Base-by-base conservation (phyloP, 192 early-diverging fungal genomes). In the Umbelopsis sp. region DNA sequence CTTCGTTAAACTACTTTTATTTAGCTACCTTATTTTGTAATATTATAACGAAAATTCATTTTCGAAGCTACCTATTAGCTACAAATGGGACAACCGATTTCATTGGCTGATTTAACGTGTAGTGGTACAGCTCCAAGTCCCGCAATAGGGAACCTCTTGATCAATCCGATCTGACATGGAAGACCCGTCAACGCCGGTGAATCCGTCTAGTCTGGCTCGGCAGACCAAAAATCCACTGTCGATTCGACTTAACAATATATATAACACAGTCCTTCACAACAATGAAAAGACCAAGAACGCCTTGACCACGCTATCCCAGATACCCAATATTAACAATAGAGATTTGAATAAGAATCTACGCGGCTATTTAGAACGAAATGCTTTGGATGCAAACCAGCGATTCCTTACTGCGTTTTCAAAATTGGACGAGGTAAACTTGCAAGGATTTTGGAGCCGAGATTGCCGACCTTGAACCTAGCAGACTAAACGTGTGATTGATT, bases 211-310 rank as follows among this genome's bases (percentile, higher is more conserved):
- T 16, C 15, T 61, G 10, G 55, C 55, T 15, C 27, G 55, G 30
- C 55, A 61, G 25, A 61, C 27, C 18, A 61, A 61, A 35, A 61
- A 61, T 25, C 55, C 55, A 35, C 55, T 61, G 13, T 61, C 55
- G 12, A 61, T 61, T 35, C 55, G 55, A 13, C 33, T 61, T 18
- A 35, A 25, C 27, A 22, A 61, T 35, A 61, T 61, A 35, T 61
- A 61, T 16, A 61, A 35, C 55, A 61, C 55, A 2, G 55, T 61
- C 0, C 30, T 61, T 13, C 55, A 61, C 18, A 61, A 92, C 53
- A 85, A 88, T 66, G 66, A 76, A 21, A 81, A 86, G 51, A 86
- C 87, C n/a, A 88, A 84, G 74, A 76, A 83, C n/a, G 89, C 91
- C 3, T 79, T 91, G 37, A 80, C 81, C 46, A 81, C 87, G 4